Conservation (phyloP, 768 basidiomycete species). For the Pisolithus tinctorius region DNA sequence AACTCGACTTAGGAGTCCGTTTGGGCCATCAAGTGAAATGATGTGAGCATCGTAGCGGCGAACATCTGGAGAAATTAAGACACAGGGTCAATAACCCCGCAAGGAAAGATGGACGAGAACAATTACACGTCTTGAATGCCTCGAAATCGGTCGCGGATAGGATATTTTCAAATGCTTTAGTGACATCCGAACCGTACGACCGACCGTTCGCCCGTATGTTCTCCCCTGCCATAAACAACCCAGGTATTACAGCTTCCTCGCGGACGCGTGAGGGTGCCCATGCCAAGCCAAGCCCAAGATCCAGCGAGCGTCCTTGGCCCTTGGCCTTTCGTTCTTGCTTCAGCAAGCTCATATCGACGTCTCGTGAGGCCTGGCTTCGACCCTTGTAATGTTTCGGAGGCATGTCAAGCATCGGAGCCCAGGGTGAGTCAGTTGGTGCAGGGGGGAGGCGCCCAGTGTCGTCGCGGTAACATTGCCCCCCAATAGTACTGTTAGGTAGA, state of each 20-base stretch:
- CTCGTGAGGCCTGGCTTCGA: slow-evolving; percentile 22
- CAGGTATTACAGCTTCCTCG: slow-evolving; percentile 58
- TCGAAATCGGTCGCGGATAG: slow-evolving; percentile 31
- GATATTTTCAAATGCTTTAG: slow-evolving; percentile 31
- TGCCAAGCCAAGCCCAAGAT: slow-evolving; percentile 60
- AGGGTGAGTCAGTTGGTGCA: slow-evolving; percentile 11
- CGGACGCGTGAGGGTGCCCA: slow-evolving; percentile 68
- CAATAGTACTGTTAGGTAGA: slow-evolving; percentile 9
- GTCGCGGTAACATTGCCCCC: slow-evolving; percentile 4
- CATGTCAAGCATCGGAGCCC: slow-evolving; percentile 27
- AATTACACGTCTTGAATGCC: slow-evolving; percentile 57
- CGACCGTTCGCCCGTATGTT: slow-evolving; percentile 15
- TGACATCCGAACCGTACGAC: slow-evolving; percentile 27
- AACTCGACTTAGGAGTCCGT: slow-evolving; percentile 60
- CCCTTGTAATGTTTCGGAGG: slow-evolving; percentile 21
- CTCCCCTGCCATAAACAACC: slow-evolving; percentile 23
- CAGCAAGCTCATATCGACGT: slow-evolving; percentile 9
- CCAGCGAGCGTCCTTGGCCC: slow-evolving; percentile 63
- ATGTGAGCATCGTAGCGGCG: slow-evolving; percentile 67
- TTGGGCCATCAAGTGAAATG: slow-evolving; percentile 70
- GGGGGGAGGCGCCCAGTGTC: slow-evolving; percentile 2
- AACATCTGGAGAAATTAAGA: slow-evolving; percentile 42
- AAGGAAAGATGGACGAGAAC: slow-evolving; percentile 3
- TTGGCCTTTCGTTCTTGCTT: slow-evolving; percentile 22
- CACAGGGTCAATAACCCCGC: slow-evolving; percentile 9